phyloP scores from a whole-genome alignment of 129 eudicot species.

The Flaveria trinervia region DNA sequence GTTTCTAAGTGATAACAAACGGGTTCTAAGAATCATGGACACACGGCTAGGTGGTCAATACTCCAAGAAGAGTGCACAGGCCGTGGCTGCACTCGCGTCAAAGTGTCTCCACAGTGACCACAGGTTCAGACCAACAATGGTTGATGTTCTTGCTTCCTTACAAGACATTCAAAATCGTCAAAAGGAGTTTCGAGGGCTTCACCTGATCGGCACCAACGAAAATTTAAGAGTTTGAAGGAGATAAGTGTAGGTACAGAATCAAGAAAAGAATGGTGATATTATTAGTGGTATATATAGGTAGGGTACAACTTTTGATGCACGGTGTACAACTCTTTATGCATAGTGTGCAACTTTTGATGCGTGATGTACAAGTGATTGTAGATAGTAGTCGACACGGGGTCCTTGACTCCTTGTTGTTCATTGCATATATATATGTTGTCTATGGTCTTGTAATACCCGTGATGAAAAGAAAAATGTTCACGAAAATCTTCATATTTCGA shows the following conservation, averaged over 20 bases:
- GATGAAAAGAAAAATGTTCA: too few species aligned
- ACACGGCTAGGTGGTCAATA: slow-evolving; percentile 75
- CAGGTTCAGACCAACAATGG: slow-evolving; percentile 61
- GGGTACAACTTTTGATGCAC: neutral
- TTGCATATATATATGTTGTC: neutral
- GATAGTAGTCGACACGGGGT: neutral
- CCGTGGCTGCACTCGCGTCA: slow-evolving; percentile 56
- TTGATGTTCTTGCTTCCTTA: slow-evolving; percentile 50
- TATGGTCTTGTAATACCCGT: neutral
- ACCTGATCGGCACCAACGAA: slow-evolving; percentile 14
- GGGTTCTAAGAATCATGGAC: slow-evolving; percentile 79
- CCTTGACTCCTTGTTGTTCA: neutral
- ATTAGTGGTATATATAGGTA: neutral
- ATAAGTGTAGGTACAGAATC: slow-evolving; percentile 10
- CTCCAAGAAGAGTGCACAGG: slow-evolving; percentile 64
- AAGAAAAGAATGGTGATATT: neutral
- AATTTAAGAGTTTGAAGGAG: slow-evolving; percentile 24
- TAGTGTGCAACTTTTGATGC: neutral
- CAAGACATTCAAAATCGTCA: slow-evolving; percentile 41
- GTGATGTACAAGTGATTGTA: slow-evolving; percentile 28
- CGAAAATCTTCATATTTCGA: too few species aligned
- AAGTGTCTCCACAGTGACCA: slow-evolving; percentile 65
- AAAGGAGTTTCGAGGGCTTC: slow-evolving; percentile 31
- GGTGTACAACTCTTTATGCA: slow-evolving; percentile 16
- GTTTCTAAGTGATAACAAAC: slow-evolving; percentile 53